Conservation (phyloP, 768 basidiomycete genomes). For the Dioszegia hungarica region DNA sequence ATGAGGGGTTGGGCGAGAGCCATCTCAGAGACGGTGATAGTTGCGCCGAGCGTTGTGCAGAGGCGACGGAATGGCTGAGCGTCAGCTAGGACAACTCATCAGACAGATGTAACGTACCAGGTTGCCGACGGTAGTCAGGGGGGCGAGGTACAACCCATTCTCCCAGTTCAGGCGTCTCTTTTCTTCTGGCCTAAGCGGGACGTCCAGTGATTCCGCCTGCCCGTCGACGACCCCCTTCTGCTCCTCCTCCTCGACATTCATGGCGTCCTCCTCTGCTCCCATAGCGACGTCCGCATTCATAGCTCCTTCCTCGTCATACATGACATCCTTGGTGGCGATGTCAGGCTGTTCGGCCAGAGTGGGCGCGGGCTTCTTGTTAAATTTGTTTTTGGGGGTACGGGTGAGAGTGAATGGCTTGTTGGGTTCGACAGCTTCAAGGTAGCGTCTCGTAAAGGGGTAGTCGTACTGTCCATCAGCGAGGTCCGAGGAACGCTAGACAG, state of each 20-base stretch:
- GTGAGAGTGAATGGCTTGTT: conserved; percentile 28
- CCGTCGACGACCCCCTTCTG: conserved; percentile 20
- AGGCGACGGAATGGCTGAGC: conserved; percentile 85
- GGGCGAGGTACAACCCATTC: conserved; percentile 77
- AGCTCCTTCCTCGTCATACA: conserved; percentile 31
- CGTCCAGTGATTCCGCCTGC: conserved; percentile 53
- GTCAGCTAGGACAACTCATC: background rate
- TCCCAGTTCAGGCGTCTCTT: conserved; percentile 83
- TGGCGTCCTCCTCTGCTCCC: conserved; percentile 14
- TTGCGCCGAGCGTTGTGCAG: conserved; percentile 78
- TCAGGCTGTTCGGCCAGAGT: background rate
- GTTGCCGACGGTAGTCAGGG: conserved; percentile 92
- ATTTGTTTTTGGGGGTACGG: background rate
- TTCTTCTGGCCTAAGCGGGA: conserved; percentile 66
- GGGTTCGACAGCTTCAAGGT: conserved; percentile 33
- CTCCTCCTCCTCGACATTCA: conserved; percentile 11
- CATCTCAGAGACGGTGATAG: conserved; percentile 97
- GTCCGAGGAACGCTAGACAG: background rate
- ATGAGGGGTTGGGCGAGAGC: conserved; percentile 88
- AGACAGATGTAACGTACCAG: conserved; percentile 56
- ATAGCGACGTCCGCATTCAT: conserved; percentile 11
- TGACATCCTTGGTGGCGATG: conserved; percentile 1
- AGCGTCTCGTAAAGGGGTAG: conserved; percentile 25
- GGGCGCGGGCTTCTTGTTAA: conserved; percentile 5
- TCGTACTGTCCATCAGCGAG: conserved; percentile 20